A percentile compares a stretch with the other conserved stretches of the same genome.
phyloP scores from a whole-genome alignment of 2,329 filamentous ascomycete species.

The Scolecobasidium constrictum region DNA sequence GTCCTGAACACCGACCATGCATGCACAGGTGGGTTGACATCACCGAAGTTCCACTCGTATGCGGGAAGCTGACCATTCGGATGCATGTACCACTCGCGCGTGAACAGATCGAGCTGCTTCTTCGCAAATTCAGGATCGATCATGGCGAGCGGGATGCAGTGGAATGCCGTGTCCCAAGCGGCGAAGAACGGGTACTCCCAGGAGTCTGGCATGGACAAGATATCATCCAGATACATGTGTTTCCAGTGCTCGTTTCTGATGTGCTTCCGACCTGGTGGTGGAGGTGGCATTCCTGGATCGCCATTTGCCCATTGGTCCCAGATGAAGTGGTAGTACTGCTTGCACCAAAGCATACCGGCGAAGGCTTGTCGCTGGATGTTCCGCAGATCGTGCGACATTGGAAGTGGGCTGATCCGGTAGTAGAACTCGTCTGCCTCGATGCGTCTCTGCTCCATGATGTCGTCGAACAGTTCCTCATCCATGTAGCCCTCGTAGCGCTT shows the following conservation, averaged over 20 bases:
- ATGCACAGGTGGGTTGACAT: conserved; percentile 93
- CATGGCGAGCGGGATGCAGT: conserved; percentile 93
- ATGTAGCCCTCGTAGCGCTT: conserved; percentile 59
- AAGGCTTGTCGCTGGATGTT: conserved; percentile 94
- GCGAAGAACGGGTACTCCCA: conserved; percentile 99
- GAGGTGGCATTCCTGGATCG: conserved; percentile 78
- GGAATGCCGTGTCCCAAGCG: conserved; percentile 94
- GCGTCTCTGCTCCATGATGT: conserved; percentile 74
- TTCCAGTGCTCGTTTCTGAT: conserved; percentile 87
- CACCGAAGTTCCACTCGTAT: conserved; percentile 95
- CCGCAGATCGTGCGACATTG: conserved; percentile 84
- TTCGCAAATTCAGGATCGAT: conserved; percentile 96
- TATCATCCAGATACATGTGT: conserved; percentile 89
- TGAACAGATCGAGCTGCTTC: conserved; percentile 94
- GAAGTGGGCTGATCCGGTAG: conserved; percentile 81
- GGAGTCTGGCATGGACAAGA: conserved; percentile 94
- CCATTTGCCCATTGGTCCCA: conserved; percentile 98
- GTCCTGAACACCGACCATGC: conserved; percentile 92
- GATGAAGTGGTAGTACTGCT: conserved; percentile 92
- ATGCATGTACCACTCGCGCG: conserved; percentile 97
- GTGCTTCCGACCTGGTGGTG: conserved; percentile 66
- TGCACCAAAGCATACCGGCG: conserved; percentile 96
- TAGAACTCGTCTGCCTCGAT: conserved; percentile 97
- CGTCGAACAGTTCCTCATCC: conserved; percentile 86
- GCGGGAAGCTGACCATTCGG: conserved; percentile 91